Conservation (phyloP, 768 basidiomycete genomes). For the Dioszegia hungarica region DNA sequence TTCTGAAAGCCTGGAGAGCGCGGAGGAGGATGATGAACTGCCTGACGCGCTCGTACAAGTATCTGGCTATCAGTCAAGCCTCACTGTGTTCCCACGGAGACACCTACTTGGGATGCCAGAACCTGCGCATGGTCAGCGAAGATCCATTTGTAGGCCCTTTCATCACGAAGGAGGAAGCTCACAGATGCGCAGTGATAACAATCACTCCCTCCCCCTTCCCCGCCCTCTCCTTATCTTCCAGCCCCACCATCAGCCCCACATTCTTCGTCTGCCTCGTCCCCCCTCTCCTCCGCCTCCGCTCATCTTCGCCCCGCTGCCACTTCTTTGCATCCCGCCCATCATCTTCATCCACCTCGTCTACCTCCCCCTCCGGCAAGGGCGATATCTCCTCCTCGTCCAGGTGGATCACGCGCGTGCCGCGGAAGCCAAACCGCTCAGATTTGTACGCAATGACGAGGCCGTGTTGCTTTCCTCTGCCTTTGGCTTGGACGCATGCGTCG, state of each 20-base stretch:
- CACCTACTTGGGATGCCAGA: constrained; percentile 83
- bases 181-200: constrained; percentile 79
- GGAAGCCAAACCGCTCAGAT: constrained; percentile 53
- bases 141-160: no score
- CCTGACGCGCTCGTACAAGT: constrained; percentile 75
- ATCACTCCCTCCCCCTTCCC: constrained; percentile 57
- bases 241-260: constrained; percentile 68
- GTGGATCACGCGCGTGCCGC: constrained; percentile 55
- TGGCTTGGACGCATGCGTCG: constrained; percentile 63
- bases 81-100: neutral
- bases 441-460: constrained; percentile 80
- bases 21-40: constrained; percentile 72
- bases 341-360: constrained; percentile 1
- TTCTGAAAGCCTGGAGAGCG: constrained; percentile 59
- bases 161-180: constrained; percentile 7
- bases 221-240: constrained; percentile 52
- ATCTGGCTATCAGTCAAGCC: constrained; percentile 49
- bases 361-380: constrained; percentile 54
- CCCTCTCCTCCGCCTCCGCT: constrained; percentile 33
- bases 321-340: constrained; percentile 48
- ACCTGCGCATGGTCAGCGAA: constrained; percentile 48
- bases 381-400: constrained; percentile 64
- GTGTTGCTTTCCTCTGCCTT: constrained; percentile 72
- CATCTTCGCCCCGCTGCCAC: constrained; percentile 53
- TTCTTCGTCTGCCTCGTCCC: constrained; percentile 54